phyloP scores from a whole-genome alignment of 2,329 filamentous ascomycete species.

The Dendrostoma leiphaemia region DNA sequence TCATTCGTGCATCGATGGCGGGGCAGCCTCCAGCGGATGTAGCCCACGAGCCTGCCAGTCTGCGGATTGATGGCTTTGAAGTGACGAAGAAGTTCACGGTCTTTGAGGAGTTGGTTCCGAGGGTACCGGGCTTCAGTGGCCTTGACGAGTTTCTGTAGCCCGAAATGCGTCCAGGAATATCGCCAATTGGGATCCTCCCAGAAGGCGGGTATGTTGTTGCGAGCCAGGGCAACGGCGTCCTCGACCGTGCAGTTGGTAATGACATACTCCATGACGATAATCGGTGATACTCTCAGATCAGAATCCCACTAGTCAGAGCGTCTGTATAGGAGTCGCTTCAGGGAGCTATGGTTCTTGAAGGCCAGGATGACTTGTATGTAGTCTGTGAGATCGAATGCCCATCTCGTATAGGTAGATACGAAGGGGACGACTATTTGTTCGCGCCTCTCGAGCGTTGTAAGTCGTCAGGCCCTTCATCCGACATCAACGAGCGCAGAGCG shows the following conservation, averaged over 20 bases:
- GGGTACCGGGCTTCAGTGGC: conserved; percentile 4
- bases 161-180: conserved; percentile 16
- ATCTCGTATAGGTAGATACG: too few species aligned
- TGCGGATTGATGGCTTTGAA: conserved; percentile 22
- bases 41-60: conserved; percentile 22
- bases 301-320: too few species aligned
- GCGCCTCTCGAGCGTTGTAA: too few species aligned
- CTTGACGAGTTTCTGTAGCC: conserved; percentile 5
- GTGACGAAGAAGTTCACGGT: conserved; percentile 20
- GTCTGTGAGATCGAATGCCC: too few species aligned
- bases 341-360: too few species aligned
- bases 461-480: too few species aligned
- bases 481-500: too few species aligned
- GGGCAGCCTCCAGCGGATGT: conserved; percentile 23
- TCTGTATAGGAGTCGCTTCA: too few species aligned
- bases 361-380: too few species aligned
- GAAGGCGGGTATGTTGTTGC: conserved; percentile 23
- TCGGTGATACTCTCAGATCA: too few species aligned
- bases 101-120: conserved; percentile 19
- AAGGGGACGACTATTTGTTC: too few species aligned
- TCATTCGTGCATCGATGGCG: not conserved
- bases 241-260: conserved; percentile 18
- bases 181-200: conserved; percentile 22
- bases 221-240: conserved; percentile 18
- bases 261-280: conserved; percentile 6